phyloP scores from a whole-genome alignment of 371 early-diverging fungal genomes.

The Entomophthora muscae region DNA sequence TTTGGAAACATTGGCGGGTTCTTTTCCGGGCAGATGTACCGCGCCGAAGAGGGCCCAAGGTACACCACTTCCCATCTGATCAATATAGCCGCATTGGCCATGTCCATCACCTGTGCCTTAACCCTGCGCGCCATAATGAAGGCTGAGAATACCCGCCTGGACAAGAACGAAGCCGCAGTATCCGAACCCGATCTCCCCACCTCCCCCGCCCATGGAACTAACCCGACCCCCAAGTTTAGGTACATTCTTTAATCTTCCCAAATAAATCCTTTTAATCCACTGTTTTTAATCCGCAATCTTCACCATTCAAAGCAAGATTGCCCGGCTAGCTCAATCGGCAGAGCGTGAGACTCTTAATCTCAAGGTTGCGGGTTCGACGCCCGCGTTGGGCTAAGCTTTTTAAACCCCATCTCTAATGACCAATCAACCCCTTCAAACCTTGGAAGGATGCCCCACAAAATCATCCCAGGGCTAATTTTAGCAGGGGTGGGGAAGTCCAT shows the following conservation, averaged over 20 bases:
- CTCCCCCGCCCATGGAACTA: not conserved
- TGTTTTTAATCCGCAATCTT: no score
- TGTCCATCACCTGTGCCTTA: not conserved
- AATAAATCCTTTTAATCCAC: no score
- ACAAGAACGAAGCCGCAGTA: not conserved
- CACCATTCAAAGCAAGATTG: no score
- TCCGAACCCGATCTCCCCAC: not conserved
- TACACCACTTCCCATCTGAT: slow-evolving; percentile 14
- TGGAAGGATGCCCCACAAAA: no score
- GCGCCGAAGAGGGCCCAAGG: slow-evolving; percentile 30
- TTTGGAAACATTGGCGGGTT: slow-evolving; percentile 17
- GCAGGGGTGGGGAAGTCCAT: no score
- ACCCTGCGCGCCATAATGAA: not conserved
- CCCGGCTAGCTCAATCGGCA: slow-evolving; percentile 95
- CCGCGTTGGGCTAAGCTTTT: slow-evolving; percentile 72
- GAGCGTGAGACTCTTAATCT: slow-evolving; percentile 96
- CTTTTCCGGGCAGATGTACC: slow-evolving; percentile 40
- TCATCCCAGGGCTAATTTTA: no score
- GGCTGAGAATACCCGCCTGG: not conserved
- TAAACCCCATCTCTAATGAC: no score
- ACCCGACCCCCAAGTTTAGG: not conserved
- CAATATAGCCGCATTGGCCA: not conserved
- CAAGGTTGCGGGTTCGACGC: slow-evolving; percentile 93
- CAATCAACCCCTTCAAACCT: no score
- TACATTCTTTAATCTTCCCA: not conserved